Percentiles rank a stretch among this genome's conserved stretches.
These are phyloP conservation scores for Xanthoparmelia taractica DNA, from an alignment of 495 filamentous ascomycete genomes.

Conservation along the genomic window DNA sequence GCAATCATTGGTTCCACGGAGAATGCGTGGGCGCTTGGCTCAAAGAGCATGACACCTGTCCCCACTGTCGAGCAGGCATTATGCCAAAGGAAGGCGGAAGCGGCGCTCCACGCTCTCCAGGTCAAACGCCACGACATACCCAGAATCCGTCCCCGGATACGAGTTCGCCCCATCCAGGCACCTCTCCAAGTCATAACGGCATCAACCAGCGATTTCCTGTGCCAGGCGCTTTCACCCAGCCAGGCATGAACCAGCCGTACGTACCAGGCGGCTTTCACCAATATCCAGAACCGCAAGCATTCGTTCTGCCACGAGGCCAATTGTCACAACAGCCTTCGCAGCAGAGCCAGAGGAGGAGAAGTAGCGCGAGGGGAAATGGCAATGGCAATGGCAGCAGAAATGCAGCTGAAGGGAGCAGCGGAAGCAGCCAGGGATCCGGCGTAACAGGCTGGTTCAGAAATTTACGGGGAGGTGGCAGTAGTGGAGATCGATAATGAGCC, in stretches of 20 bases:
- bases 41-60: constrained; percentile 81
- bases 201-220: constrained; percentile 11
- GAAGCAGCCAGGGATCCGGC: constrained; percentile 13
- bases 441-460: constrained; percentile 23
- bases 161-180: not conserved
- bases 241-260: constrained; percentile 23
- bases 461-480: constrained; percentile 12
- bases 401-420: constrained; percentile 20
- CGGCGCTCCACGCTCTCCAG: constrained; percentile 19
- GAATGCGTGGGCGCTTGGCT: constrained; percentile 73
- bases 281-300: constrained; percentile 19
- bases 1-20: constrained; percentile 86
- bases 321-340: constrained; percentile 11
- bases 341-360: constrained; percentile 9
- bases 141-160: constrained; percentile 14
- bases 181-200: not conserved
- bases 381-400: constrained; percentile 12
- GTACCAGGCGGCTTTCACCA: constrained; percentile 19
- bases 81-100: constrained; percentile 27
- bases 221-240: constrained; percentile 19
- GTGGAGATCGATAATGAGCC: constrained; percentile 12
- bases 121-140: constrained; percentile 21
- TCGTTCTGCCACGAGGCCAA: constrained; percentile 9
- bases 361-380: constrained; percentile 11
- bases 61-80: constrained; percentile 76